phyloP scores from a whole-genome alignment of 441 rosid species.

The Biscutella auriculata region DNA sequence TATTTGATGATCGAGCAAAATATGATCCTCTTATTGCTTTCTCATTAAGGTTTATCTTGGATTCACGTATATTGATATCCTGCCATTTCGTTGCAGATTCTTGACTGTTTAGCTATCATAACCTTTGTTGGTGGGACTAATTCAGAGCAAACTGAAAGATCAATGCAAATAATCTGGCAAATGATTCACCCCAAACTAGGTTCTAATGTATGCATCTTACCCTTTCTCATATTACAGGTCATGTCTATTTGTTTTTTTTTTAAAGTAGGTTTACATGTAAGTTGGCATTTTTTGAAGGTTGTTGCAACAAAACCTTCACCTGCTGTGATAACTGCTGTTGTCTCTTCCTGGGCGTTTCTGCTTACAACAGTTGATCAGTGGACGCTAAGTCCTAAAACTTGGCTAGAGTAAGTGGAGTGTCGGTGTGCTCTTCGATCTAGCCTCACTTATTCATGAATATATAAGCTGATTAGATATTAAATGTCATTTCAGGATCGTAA shows the following conservation, averaged over 20 bases:
- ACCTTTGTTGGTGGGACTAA: slow-evolving; percentile 70
- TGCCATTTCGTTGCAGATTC: slow-evolving; percentile 31
- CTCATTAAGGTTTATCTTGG: not conserved
- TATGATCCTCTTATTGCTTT: not conserved
- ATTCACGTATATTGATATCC: not conserved
- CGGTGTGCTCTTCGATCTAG: not conserved
- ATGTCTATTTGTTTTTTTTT: not conserved
- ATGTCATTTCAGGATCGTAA: slow-evolving; percentile 48
- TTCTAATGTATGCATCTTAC: slow-evolving; percentile 51
- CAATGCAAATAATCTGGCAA: slow-evolving; percentile 92
- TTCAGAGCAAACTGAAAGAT: slow-evolving; percentile 58
- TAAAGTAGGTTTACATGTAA: not conserved
- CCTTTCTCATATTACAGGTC: not conserved
- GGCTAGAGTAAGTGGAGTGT: slow-evolving; percentile 50
- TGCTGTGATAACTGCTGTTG: slow-evolving; percentile 50
- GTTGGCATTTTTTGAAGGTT: slow-evolving; percentile 34
- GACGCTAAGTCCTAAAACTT: slow-evolving; percentile 51
- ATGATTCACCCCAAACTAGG: slow-evolving; percentile 74
- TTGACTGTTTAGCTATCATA: slow-evolving; percentile 72
- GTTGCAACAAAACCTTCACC: slow-evolving; percentile 51
- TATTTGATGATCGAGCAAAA: not conserved
- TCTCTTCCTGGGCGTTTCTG: slow-evolving; percentile 90
- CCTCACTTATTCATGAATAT: not conserved
- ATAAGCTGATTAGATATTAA: slow-evolving; percentile 6
- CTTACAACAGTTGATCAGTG: slow-evolving; percentile 54